Evolutionary conservation across 345 rosid genomes (phyloP), one percentile per base, ranked within the genome.

Genomic region (Citrus trifoliata): DNA sequence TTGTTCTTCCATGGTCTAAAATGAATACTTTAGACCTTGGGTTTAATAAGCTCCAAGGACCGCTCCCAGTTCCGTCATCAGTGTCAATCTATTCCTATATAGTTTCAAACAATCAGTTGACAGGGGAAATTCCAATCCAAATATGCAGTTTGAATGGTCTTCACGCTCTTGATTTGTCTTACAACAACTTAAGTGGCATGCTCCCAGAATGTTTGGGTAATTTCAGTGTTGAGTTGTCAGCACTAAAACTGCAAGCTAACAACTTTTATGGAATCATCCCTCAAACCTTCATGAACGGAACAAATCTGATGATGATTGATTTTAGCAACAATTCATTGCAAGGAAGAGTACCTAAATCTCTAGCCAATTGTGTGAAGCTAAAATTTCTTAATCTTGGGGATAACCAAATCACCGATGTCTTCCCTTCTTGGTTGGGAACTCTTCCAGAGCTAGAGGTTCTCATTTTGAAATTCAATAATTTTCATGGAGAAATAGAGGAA

Each of bases 151-250:
- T 72, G 35, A 13, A n/a, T 56, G 19, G 19, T 32, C 12, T 79
- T 13, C 0, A 0, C 4, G 1, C 25, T 2, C 63, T 88, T 65
- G 46, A 65, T 33, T 65, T 65, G 25, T 65, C 69, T 65, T 19
- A 32, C 42, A 33, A 65, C 21, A 30, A 33, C 25, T 65, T 65
- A 0, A 33, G 42, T 19, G 69, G 69, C 69, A 27, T 4, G 28
- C 67, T 84, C 21, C 87, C 87, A 0, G 78, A 25, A 25, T 88
- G 88, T 25, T 77, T 88, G 18, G 75, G 67, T 18, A 63, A 80
- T 16, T 53, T 73, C 1, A 66, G 70, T 21, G 1, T 3, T 6
- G 2, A n/a, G 4, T 40, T 81, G 7, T 6, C 53, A 0, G 19
- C 67, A 0, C 21, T 85, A 4, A 58, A 70, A 70, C 19, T 85